phyloP scores from a whole-genome alignment of 129 eudicot species.

The Smallanthus sonchifolius region DNA sequence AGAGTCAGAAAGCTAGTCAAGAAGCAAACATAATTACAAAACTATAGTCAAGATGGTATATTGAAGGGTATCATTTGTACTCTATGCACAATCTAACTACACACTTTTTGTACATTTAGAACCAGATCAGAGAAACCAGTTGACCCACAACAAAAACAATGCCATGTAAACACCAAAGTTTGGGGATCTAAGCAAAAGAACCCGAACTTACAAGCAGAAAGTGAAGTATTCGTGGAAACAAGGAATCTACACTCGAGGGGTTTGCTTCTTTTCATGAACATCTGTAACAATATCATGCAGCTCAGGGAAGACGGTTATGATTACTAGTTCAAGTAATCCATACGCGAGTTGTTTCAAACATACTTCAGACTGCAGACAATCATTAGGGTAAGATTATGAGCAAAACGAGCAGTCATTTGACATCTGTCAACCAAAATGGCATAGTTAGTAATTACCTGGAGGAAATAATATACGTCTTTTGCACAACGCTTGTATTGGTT shows the following conservation, averaged over 20 bases:
- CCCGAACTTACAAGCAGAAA: not conserved
- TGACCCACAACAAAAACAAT: not conserved
- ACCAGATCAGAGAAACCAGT: slow-evolving; percentile 4
- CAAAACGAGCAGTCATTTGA: not conserved
- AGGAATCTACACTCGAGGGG: slow-evolving; percentile 15
- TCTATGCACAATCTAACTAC: slow-evolving; percentile 34
- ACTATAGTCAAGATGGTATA: slow-evolving; percentile 10
- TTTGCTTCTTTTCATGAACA: slow-evolving; percentile 42
- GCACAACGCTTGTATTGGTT: slow-evolving; percentile 96
- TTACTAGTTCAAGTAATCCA: slow-evolving; percentile 71
- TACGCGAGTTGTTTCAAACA: slow-evolving; percentile 91
- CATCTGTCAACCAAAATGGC: not conserved
- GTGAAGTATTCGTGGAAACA: not conserved
- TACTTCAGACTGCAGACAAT: slow-evolving; percentile 58
- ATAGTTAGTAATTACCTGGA: slow-evolving; percentile 51
- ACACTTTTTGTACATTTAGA: slow-evolving; percentile 30
- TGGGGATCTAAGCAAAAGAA: slow-evolving; percentile 1
- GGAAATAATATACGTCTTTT: slow-evolving; percentile 77
- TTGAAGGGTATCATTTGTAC: slow-evolving; percentile 1
- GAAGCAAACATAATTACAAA: slow-evolving; percentile 8
- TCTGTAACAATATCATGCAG: slow-evolving; percentile 62
- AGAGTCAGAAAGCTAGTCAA: not conserved
- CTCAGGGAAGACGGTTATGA: slow-evolving; percentile 83
- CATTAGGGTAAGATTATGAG: not conserved
- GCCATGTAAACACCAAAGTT: slow-evolving; percentile 10